Percentiles rank a stretch among this genome's conserved stretches.
phyloP scores from a whole-genome alignment of 768 basidiomycete species.

The Guyanaporus albipodus region DNA sequence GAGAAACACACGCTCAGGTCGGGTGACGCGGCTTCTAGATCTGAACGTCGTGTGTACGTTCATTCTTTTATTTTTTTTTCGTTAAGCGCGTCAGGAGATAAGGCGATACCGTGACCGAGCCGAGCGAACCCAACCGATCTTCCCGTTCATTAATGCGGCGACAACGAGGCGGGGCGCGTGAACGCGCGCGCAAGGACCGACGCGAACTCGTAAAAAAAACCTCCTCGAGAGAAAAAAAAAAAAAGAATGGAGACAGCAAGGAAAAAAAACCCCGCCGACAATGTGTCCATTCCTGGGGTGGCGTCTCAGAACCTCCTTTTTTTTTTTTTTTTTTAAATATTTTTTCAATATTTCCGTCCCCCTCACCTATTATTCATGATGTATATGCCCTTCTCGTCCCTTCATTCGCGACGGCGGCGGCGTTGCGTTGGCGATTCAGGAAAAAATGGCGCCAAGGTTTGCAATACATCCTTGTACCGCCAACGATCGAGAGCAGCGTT shows the following conservation, averaged over 20 bases:
- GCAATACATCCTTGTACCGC: too few species aligned
- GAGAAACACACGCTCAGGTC: not conserved
- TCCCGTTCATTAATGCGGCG: conserved; percentile 13
- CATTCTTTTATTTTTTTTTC: too few species aligned
- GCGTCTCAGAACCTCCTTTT: not conserved
- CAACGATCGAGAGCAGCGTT: too few species aligned
- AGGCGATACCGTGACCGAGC: conserved; percentile 17
- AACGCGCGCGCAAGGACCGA: not conserved
- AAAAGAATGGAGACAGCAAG: not conserved
- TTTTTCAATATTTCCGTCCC: not conserved
- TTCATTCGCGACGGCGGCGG: too few species aligned
- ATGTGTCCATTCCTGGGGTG: conserved; percentile 8
- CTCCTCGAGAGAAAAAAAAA: not conserved
- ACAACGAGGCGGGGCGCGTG: conserved; percentile 6
- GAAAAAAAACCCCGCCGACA: conserved; percentile 2
- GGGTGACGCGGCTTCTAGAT: not conserved
- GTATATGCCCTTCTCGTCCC: too few species aligned
- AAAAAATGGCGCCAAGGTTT: too few species aligned
- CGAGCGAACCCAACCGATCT: conserved; percentile 8
- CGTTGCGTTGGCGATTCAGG: too few species aligned
- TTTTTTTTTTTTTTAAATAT: not conserved
- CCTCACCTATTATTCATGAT: too few species aligned
- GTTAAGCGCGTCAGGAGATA: conserved; percentile 19
- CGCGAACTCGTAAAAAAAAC: not conserved
- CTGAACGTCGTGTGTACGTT: too few species aligned